Percentiles rank a stretch among this genome's conserved stretches.
Evolutionary conservation across 495 filamentous ascomycete species (phyloP).

Genomic region (Xanthoparmelia taractica): DNA sequence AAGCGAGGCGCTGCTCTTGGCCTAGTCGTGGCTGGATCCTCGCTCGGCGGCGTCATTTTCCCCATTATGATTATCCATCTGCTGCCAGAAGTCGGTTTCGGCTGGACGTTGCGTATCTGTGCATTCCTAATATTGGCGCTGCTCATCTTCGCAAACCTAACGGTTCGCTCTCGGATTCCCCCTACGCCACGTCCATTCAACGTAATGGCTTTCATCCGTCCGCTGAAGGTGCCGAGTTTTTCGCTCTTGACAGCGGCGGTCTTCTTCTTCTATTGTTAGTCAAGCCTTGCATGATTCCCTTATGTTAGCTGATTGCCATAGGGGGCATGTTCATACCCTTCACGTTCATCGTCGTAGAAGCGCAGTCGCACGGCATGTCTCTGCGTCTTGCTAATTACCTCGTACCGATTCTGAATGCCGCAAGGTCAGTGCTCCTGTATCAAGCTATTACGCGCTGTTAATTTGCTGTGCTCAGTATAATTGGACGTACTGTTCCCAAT

Average conservation of each 20-base stretch:
- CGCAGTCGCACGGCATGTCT: slow-evolving; percentile 32
- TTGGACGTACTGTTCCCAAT: slow-evolving; percentile 33
- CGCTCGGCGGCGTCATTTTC: slow-evolving; percentile 55
- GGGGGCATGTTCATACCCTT: slow-evolving; percentile 44
- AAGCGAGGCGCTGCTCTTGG: slow-evolving; percentile 23
- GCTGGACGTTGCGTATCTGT: slow-evolving; percentile 44
- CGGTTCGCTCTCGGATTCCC: slow-evolving; percentile 50
- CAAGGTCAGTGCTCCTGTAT: slow-evolving; percentile 27
- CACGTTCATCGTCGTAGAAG: slow-evolving; percentile 38
- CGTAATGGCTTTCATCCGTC: slow-evolving; percentile 32
- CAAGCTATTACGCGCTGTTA: neutral
- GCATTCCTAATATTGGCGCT: slow-evolving; percentile 47
- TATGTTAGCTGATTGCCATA: neutral
- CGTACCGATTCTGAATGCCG: slow-evolving; percentile 42
- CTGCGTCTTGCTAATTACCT: slow-evolving; percentile 36
- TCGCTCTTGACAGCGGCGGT: slow-evolving; percentile 42
- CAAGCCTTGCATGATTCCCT: neutral
- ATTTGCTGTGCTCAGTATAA: slow-evolving; percentile 1
- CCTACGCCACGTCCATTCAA: slow-evolving; percentile 31
- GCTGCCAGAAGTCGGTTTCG: slow-evolving; percentile 37
- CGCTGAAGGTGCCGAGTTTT: slow-evolving; percentile 50
- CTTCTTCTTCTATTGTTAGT: slow-evolving; percentile 34
- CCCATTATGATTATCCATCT: slow-evolving; percentile 37
- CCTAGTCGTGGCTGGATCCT: slow-evolving; percentile 23
- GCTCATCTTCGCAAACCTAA: slow-evolving; percentile 50